Conservation (phyloP, 2,329 filamentous ascomycete genomes). For the Hypoxylon sp. region DNA sequence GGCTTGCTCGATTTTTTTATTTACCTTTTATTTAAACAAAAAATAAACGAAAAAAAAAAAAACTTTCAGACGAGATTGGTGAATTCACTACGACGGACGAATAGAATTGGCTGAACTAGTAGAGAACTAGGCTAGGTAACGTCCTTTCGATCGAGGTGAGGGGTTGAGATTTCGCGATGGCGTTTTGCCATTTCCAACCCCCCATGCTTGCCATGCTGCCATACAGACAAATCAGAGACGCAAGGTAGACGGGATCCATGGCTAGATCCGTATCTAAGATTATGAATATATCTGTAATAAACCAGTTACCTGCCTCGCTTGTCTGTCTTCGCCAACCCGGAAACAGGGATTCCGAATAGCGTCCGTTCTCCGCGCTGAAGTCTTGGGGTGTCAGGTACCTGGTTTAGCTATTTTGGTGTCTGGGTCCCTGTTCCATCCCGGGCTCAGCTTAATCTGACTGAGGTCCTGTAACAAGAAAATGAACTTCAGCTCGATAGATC, state of each 20-base stretch:
- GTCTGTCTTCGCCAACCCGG: conserved; percentile 14
- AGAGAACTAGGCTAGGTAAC: conserved; percentile 12
- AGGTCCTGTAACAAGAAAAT: conserved; percentile 6
- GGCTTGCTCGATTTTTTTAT: neutral
- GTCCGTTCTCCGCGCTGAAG: conserved; percentile 18
- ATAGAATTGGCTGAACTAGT: conserved; percentile 33
- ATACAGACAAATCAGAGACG: conserved; percentile 33
- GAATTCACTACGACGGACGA: conserved; percentile 31
- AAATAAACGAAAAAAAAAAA: no score
- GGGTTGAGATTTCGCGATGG: conserved; percentile 40
- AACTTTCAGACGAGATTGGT: conserved; percentile 26
- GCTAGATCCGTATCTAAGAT: conserved; percentile 23
- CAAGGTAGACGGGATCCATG: conserved; percentile 3
- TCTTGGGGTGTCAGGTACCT: neutral
- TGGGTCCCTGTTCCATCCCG: conserved; percentile 6
- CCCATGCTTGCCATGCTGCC: conserved; percentile 25
- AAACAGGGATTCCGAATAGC: conserved; percentile 32
- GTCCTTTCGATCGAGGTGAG: conserved; percentile 36
- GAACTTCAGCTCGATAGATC: conserved; percentile 34
- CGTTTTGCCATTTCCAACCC: conserved; percentile 33
- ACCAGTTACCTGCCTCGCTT: conserved; percentile 3
- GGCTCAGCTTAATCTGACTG: conserved; percentile 32
- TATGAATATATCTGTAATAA: conserved; percentile 31
- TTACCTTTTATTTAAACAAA: no score
- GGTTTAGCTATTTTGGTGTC: no score